Base-by-base conservation (phyloP, 352 stramenopile species). In the Pythium brachiatum region DNA sequence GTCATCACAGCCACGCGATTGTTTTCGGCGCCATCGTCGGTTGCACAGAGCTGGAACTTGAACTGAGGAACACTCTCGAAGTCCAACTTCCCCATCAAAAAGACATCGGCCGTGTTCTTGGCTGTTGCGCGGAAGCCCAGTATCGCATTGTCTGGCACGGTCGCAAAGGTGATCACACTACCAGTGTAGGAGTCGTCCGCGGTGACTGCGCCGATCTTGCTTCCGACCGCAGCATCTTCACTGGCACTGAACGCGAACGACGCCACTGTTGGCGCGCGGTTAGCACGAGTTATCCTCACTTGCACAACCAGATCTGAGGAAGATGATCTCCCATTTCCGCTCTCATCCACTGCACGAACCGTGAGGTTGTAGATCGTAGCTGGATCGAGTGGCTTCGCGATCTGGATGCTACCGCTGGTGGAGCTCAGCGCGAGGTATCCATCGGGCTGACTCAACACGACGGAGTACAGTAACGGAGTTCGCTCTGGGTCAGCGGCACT, bases 1-100 rank as follows among this genome's bases (percentile, higher is more conserved):
- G 61, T 76, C 78, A 87, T 87, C 21, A 66, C 66, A 7, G 70
- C 66, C 32, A 81, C 56, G 36, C 67, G 76, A 57, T 85, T 51
- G 31, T 83, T 83, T 50, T 46, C 60, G 7, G 48, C 75, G 26
- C 78, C 78, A 41, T 87, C 77, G 47, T 88, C 79, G 0, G 63
- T 75, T n/a, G 75, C 74, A 23, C 79, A 88, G 1, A 88, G 26
- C 7, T 69, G 47, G 32, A 78, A 78, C 2, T 16, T 59, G 12
- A 83, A n/a, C 2, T 48, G 27, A 1, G 74, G 53, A 39, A 74
- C 52, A 0, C 47, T 68, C 62, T 86, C 79, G 48, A 68, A 83
- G 48, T 86, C 74, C 15, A 88, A 48, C 13, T 69, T 20, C 12
- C 21, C 16, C 73, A 53, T 73, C 0, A 81, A 4, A 31, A 66